These are phyloP conservation scores for Aspergillus bertholletiae DNA, from an alignment of 495 filamentous ascomycete species.

Conservation along the genomic window DNA sequence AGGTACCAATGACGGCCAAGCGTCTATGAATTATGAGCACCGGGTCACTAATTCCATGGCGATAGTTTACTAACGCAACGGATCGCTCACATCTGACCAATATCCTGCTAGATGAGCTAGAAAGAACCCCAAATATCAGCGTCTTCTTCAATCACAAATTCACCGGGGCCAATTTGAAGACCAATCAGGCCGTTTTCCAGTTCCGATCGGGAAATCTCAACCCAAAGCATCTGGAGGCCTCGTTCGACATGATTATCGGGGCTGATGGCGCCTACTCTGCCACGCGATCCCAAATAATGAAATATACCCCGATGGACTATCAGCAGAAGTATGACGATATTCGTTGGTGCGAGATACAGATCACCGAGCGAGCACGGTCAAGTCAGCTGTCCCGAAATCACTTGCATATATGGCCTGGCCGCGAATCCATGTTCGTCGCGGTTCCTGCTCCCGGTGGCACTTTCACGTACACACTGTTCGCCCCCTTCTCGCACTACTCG, in stretches of 20 bases:
- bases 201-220: conserved; percentile 55
- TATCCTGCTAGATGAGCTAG: conserved; percentile 78
- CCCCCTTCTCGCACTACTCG: conserved; percentile 52
- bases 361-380: conserved; percentile 55
- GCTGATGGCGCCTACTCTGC: conserved; percentile 94
- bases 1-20: too few species aligned
- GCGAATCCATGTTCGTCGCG: conserved; percentile 95
- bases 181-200: conserved; percentile 50
- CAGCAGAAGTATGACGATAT: conserved; percentile 95
- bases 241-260: conserved; percentile 90
- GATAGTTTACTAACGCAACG: conserved; percentile 54
- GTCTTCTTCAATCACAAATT: conserved; percentile 91
- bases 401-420: conserved; percentile 95
- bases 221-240: too few species aligned
- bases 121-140: conserved; percentile 78
- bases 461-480: conserved; percentile 95
- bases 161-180: conserved; percentile 84
- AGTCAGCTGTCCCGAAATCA: conserved; percentile 83
- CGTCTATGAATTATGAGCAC: too few species aligned
- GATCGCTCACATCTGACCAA: conserved; percentile 86
- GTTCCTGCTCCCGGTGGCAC: conserved; percentile 83
- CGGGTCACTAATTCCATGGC: too few species aligned
- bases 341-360: conserved; percentile 94
- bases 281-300: conserved; percentile 89
- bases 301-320: conserved; percentile 81